A percentile compares a stretch with the other conserved stretches of the same genome.
These are phyloP conservation scores for Scalesia atractyloides DNA, from an alignment of 129 eudicot species.

Conservation along the genomic window DNA sequence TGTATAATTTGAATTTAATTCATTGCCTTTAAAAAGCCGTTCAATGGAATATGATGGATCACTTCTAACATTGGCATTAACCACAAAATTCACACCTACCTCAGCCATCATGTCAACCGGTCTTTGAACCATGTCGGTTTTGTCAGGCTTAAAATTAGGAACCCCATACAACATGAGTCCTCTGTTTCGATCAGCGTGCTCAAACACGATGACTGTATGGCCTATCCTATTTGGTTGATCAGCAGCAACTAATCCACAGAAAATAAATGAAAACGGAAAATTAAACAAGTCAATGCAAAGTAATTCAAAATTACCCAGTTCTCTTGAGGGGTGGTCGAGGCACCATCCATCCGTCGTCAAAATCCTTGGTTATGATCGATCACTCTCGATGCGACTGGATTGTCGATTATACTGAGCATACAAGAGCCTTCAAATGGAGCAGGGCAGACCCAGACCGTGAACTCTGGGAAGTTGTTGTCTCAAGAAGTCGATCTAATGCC, in stretches of 20 bases:
- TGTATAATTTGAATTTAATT: too few species aligned
- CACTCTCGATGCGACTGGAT: slow-evolving; percentile 95
- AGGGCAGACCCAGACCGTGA: too few species aligned
- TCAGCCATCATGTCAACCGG: slow-evolving; percentile 84
- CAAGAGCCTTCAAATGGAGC: slow-evolving; percentile 99
- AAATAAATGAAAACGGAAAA: not conserved
- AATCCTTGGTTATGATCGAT: slow-evolving; percentile 89
- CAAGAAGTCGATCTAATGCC: slow-evolving; percentile 91
- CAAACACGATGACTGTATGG: slow-evolving; percentile 84
- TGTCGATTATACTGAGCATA: slow-evolving; percentile 93
- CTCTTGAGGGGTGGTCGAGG: slow-evolving; percentile 87
- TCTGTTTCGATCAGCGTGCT: slow-evolving; percentile 94
- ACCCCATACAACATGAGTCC: slow-evolving; percentile 99
- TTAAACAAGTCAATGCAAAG: not conserved
- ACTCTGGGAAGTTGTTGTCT: too few species aligned
- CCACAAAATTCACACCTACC: slow-evolving; percentile 93
- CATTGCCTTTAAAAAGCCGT: too few species aligned
- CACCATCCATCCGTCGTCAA: slow-evolving; percentile 96
- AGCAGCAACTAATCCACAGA: slow-evolving; percentile 84
- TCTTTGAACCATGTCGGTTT: slow-evolving; percentile 77
- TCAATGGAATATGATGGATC: slow-evolving; percentile 69
- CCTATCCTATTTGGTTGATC: slow-evolving; percentile 88
- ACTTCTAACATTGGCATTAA: slow-evolving; percentile 80
- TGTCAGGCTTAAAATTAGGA: slow-evolving; percentile 97
- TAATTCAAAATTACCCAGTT: slow-evolving; percentile 59